Conservation (phyloP, 1,284 basidiomycete species). For the Ceratobasidium papillatum region DNA sequence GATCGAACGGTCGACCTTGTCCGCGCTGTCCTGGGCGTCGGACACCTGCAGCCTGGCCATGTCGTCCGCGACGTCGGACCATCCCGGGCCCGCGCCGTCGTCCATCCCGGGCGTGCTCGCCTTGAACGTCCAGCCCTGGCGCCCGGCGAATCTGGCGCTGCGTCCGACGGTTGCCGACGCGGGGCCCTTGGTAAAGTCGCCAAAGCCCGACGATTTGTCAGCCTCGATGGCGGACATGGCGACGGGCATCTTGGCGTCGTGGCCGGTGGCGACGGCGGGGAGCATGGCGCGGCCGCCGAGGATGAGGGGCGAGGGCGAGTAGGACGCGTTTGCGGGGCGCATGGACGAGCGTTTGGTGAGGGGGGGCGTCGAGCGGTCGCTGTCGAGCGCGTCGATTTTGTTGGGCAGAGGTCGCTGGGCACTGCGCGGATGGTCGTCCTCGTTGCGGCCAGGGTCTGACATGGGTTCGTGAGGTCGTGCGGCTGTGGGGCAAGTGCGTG, state of each 20-base stretch:
- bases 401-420: slow-evolving; percentile 1
- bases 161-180: slow-evolving; percentile 28
- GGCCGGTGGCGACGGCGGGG: background rate
- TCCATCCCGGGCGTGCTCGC: slow-evolving; percentile 6
- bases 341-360: slow-evolving; percentile 32
- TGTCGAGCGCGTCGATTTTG: slow-evolving; percentile 26
- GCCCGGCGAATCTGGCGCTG: slow-evolving; percentile 23
- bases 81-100: slow-evolving; percentile 1
- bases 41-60: slow-evolving; percentile 28
- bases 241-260: slow-evolving; percentile 21
- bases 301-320: slow-evolving; percentile 39
- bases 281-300: slow-evolving; percentile 31
- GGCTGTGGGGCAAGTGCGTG: background rate
- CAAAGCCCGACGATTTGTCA: slow-evolving; percentile 38
- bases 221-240: slow-evolving; percentile 40
- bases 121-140: slow-evolving; percentile 38
- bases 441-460: slow-evolving; percentile 30
- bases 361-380: slow-evolving; percentile 32
- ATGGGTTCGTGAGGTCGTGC: slow-evolving; percentile 18
- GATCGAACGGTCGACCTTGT: background rate
- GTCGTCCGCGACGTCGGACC: slow-evolving; percentile 33
- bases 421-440: background rate
- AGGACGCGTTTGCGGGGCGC: slow-evolving; percentile 15
- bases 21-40: slow-evolving; percentile 4
- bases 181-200: slow-evolving; percentile 27